A percentile compares a stretch with the other conserved stretches of the same genome.
These are phyloP conservation scores for Ceriops tagal DNA, from an alignment of 345 rosid species.

Conservation along the genomic window DNA sequence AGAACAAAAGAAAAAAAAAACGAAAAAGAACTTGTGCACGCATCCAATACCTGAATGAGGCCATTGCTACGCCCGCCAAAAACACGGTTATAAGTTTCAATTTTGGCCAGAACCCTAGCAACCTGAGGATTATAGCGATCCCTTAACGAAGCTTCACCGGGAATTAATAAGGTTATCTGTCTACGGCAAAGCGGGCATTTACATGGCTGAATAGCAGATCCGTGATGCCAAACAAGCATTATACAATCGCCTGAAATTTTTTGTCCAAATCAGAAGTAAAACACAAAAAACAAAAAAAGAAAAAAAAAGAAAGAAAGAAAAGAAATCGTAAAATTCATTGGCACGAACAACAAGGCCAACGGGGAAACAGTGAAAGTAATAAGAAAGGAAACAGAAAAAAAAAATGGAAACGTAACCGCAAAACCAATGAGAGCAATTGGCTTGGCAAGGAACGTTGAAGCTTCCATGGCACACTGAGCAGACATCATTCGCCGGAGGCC, in stretches of 20 bases:
- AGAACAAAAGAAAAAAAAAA: not conserved
- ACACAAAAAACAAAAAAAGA: not conserved
- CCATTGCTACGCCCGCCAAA: constrained; percentile 54
- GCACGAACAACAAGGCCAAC: not conserved
- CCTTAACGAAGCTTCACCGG: constrained; percentile 52
- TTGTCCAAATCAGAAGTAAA: not conserved
- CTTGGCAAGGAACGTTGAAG: constrained; percentile 77
- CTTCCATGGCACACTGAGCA: constrained; percentile 76
- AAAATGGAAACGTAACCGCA: constrained; percentile 47
- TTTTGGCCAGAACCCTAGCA: constrained; percentile 44
- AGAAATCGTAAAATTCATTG: not conserved
- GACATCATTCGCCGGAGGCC: constrained; percentile 60
- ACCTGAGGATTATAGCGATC: constrained; percentile 41
- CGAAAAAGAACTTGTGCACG: not conserved
- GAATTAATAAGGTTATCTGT: constrained; percentile 71
- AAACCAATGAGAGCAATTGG: constrained; percentile 98
- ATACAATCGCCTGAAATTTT: constrained; percentile 59
- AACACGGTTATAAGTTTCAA: constrained; percentile 67
- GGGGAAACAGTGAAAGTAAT: not conserved
- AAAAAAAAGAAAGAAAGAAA: not conserved
- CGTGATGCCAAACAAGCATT: constrained; percentile 82
- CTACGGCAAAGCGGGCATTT: constrained; percentile 92
- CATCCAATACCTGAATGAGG: constrained; percentile 55
- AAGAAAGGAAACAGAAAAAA: not conserved
- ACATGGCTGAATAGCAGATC: constrained; percentile 64